Percentiles rank a stretch among this genome's conserved stretches.
Evolutionary conservation across 495 filamentous ascomycete species (phyloP).

Genomic region (Aeminium ludgeri): DNA sequence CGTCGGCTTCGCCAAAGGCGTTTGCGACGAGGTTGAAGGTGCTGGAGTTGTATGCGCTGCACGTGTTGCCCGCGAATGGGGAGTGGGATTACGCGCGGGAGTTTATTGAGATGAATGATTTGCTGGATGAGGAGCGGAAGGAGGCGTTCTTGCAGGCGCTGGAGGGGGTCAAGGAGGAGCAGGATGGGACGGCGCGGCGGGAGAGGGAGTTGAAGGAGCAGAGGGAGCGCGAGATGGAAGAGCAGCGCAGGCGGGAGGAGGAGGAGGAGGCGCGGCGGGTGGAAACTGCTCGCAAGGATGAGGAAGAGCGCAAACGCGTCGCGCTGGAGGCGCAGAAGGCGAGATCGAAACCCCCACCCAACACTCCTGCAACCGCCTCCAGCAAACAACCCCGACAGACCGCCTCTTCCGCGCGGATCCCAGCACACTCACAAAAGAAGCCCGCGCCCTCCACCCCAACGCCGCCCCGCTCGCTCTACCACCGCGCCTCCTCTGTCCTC

Average conservation of each 20-base stretch:
- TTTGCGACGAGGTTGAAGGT: conserved; percentile 53
- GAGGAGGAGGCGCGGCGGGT: conserved; percentile 28
- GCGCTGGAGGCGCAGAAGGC: conserved; percentile 19
- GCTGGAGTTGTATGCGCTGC: conserved; percentile 82
- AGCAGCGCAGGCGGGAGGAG: conserved; percentile 43
- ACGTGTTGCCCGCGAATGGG: conserved; percentile 74
- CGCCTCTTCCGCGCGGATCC: conserved; percentile 15
- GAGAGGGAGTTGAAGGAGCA: conserved; percentile 43
- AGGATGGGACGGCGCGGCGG: conserved; percentile 52
- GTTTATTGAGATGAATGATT: conserved; percentile 67
- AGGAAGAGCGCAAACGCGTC: conserved; percentile 45
- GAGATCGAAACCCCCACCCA: not conserved
- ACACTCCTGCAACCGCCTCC: not conserved
- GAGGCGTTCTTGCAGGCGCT: conserved; percentile 66
- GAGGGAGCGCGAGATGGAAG: conserved; percentile 44
- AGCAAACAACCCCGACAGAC: conserved; percentile 1
- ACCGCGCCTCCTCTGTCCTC: conserved; percentile 9
- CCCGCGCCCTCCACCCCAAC: conserved; percentile 19
- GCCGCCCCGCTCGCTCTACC: conserved; percentile 9
- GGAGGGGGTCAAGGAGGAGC: conserved; percentile 44
- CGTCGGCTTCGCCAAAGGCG: conserved; percentile 63
- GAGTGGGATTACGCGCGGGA: conserved; percentile 91
- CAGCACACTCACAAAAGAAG: conserved; percentile 14
- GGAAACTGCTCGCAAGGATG: conserved; percentile 39
- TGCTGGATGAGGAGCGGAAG: conserved; percentile 81